A percentile compares a stretch with the other conserved stretches of the same genome.
phyloP scores from a whole-genome alignment of 306 rosid genomes.

The Glycine soja region DNA sequence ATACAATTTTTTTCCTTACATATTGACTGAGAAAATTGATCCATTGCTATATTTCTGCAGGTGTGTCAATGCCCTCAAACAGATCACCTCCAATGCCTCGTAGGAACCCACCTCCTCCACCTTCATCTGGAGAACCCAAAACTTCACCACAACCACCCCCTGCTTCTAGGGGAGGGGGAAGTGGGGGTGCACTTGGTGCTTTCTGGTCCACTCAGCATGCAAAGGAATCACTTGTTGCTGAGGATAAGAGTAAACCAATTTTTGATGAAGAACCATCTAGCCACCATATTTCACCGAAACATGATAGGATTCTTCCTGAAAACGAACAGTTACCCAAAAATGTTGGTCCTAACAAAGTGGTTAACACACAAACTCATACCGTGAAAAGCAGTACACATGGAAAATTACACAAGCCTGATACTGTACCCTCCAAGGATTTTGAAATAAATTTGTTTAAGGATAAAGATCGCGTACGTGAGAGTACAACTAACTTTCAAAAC shows the following conservation, averaged over 20 bases:
- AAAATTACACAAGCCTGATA: slow-evolving; percentile 57
- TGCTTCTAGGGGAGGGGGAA: slow-evolving; percentile 64
- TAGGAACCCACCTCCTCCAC: slow-evolving; percentile 83
- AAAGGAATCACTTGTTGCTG: slow-evolving; percentile 53
- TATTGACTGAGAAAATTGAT: neutral
- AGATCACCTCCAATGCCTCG: slow-evolving; percentile 71
- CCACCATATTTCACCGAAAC: slow-evolving; percentile 53
- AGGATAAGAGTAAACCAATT: slow-evolving; percentile 59
- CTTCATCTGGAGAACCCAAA: slow-evolving; percentile 68
- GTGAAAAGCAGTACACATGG: slow-evolving; percentile 58
- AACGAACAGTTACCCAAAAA: slow-evolving; percentile 62
- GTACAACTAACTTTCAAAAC: slow-evolving; percentile 60
- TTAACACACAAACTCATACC: slow-evolving; percentile 49
- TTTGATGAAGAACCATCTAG: slow-evolving; percentile 77
- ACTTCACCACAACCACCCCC: slow-evolving; percentile 64
- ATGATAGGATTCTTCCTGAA: slow-evolving; percentile 54
- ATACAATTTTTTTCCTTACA: neutral
- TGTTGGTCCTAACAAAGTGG: slow-evolving; percentile 58
- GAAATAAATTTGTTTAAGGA: slow-evolving; percentile 68
- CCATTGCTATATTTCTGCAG: slow-evolving; percentile 54
- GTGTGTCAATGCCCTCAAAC: slow-evolving; percentile 59
- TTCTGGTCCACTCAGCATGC: slow-evolving; percentile 95
- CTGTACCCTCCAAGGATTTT: slow-evolving; percentile 65
- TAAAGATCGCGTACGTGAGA: slow-evolving; percentile 48
- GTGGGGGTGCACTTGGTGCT: slow-evolving; percentile 79